Evolutionary conservation across 176 grass and related monocot genomes (phyloP).

Genomic region (Phragmites australis): DNA sequence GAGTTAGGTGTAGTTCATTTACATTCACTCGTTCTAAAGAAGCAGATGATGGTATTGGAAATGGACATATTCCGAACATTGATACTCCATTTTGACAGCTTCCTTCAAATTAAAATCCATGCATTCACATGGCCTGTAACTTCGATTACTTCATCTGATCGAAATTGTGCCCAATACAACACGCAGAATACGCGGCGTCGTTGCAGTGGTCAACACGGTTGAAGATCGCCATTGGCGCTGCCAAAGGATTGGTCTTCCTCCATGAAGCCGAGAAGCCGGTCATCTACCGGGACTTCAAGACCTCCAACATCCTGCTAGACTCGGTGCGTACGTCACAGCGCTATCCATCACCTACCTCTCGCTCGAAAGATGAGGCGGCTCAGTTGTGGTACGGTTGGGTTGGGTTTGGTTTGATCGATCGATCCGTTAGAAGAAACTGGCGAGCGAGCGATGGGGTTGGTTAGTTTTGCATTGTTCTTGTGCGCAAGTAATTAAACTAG

Average conservation of each 20-base stretch:
- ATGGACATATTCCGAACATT: conserved; percentile 7
- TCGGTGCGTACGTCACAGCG: conserved; percentile 50
- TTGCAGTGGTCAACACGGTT: conserved; percentile 87
- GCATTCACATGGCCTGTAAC: not conserved
- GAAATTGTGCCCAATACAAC: not conserved
- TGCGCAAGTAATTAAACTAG: conserved; percentile 34
- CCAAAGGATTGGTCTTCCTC: conserved; percentile 87
- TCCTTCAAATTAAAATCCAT: conserved; percentile 5
- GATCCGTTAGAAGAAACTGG: not conserved
- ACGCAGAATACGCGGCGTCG: conserved; percentile 65
- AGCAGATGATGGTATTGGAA: not conserved
- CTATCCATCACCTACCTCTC: not conserved
- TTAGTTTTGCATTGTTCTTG: not conserved
- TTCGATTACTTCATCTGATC: conserved; percentile 22
- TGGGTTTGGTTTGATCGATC: conserved; percentile 1
- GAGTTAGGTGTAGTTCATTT: conserved; percentile 6
- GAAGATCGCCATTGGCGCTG: conserved; percentile 84
- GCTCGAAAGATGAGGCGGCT: not conserved
- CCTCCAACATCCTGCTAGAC: conserved; percentile 95
- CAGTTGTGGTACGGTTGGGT: not conserved
- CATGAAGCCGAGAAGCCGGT: conserved; percentile 86
- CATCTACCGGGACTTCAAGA: conserved; percentile 97
- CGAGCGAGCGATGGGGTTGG: not conserved
- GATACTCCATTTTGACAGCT: not conserved
- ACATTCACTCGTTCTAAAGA: not conserved